phyloP scores from a whole-genome alignment of 805 yeast species.

The Ogataea paraovalis region DNA sequence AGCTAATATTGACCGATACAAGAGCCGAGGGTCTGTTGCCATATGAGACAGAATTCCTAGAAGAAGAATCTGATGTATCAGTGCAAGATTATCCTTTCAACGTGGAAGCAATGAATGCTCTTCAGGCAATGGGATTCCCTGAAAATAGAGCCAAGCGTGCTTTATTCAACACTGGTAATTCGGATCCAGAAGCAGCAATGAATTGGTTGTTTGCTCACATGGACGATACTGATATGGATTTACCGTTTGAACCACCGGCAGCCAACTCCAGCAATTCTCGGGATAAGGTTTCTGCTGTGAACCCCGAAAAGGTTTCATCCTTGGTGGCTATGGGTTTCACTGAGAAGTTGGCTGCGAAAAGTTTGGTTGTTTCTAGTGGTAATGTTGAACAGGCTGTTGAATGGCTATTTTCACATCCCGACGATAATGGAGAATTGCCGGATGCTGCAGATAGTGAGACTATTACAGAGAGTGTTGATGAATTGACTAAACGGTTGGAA shows the following conservation, averaged over 20 bases:
- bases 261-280: not conserved
- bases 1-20: slow-evolving; percentile 41
- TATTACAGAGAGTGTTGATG: slow-evolving; percentile 6
- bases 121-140: slow-evolving; percentile 86
- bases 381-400: slow-evolving; percentile 79
- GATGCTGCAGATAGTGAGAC: slow-evolving; percentile 10
- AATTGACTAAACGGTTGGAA: slow-evolving; percentile 10
- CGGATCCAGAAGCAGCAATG: slow-evolving; percentile 66
- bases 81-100: slow-evolving; percentile 47
- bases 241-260: slow-evolving; percentile 41
- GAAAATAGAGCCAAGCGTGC: slow-evolving; percentile 63
- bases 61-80: slow-evolving; percentile 30
- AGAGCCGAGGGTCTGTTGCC: slow-evolving; percentile 38
- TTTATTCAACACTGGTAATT: slow-evolving; percentile 67
- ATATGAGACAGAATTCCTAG: slow-evolving; percentile 38
- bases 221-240: slow-evolving; percentile 80
- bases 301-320: slow-evolving; percentile 37
- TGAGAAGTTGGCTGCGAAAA: slow-evolving; percentile 61
- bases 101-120: slow-evolving; percentile 45
- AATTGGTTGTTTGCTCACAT: slow-evolving; percentile 87
- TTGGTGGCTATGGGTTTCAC: slow-evolving; percentile 78
- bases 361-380: slow-evolving; percentile 54
- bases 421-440: slow-evolving; percentile 62
- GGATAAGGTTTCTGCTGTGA: slow-evolving; percentile 19
- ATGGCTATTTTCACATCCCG: slow-evolving; percentile 84